Evolutionary conservation across 176 grass and related monocot genomes (phyloP).

Genomic region (Oryza meyeriana): DNA sequence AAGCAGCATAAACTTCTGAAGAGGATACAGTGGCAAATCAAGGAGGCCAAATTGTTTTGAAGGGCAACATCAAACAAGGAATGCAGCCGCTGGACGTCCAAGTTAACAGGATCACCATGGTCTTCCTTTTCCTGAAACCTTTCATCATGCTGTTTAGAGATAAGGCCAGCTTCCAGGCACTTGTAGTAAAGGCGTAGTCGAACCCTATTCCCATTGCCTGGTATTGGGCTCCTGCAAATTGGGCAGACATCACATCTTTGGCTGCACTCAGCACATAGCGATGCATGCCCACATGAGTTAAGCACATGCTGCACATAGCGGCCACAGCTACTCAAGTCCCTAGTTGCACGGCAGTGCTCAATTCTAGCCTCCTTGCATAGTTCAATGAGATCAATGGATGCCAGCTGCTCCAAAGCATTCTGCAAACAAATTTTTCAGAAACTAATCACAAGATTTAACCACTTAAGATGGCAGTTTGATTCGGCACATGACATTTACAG

Average conservation of each 20-base stretch:
- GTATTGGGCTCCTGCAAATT: conserved; percentile 75
- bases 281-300: conserved; percentile 82
- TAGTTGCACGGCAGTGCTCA: conserved; percentile 79
- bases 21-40: conserved; percentile 98
- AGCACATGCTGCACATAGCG: conserved; percentile 79
- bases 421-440: conserved; percentile 42
- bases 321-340: conserved; percentile 92
- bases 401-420: conserved; percentile 91
- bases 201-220: conserved; percentile 48
- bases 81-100: conserved; percentile 76
- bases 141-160: conserved; percentile 82
- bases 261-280: conserved; percentile 88
- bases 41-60: conserved; percentile 80
- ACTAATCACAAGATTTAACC: background rate
- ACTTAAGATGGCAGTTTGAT: background rate
- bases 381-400: conserved; percentile 81
- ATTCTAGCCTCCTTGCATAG: conserved; percentile 90
- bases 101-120: conserved; percentile 44
- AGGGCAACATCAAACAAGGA: conserved; percentile 88
- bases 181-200: conserved; percentile 72
- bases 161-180: conserved; percentile 78
- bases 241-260: conserved; percentile 88
- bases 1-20: conserved; percentile 23
- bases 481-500: background rate
- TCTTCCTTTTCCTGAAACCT: conserved; percentile 87